Conservation (phyloP, 2,329 filamentous ascomycete genomes). For the Microsporum audouinii region DNA sequence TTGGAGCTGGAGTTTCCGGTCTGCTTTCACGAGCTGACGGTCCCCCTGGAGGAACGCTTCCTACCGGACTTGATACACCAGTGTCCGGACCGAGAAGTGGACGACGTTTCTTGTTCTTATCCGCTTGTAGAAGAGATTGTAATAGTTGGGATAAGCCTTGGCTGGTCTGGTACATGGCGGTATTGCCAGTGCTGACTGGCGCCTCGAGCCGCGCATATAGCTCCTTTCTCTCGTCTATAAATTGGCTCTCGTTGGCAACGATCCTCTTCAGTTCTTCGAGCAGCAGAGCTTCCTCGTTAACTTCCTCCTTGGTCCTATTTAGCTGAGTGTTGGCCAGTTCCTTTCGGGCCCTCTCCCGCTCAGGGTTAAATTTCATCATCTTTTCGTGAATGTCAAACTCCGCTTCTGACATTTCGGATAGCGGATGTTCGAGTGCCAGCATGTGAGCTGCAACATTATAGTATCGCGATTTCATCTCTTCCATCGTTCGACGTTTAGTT, state of each 20-base stretch:
- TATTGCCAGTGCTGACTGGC: conserved; percentile 58
- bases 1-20: conserved; percentile 23
- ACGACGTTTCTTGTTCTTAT: conserved; percentile 82
- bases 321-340: conserved; percentile 71
- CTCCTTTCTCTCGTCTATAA: conserved; percentile 79
- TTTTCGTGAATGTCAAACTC: conserved; percentile 76
- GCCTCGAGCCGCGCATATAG: conserved; percentile 79
- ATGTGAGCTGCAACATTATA: conserved; percentile 76
- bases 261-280: conserved; percentile 88
- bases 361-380: conserved; percentile 75
- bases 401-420: conserved; percentile 73
- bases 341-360: conserved; percentile 69
- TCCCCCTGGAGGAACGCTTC: conserved; percentile 23
- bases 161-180: conserved; percentile 67
- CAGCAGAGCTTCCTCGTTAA: conserved; percentile 80
- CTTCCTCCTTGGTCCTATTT: conserved; percentile 70
- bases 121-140: conserved; percentile 67
- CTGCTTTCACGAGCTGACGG: conserved; percentile 29
- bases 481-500: conserved; percentile 55
- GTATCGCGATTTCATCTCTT: conserved; percentile 84
- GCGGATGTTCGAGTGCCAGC: conserved; percentile 67
- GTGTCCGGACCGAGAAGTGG: conserved; percentile 53
- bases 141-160: conserved; percentile 68
- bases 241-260: conserved; percentile 68
- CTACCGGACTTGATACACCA: conserved; percentile 40